phyloP scores from a whole-genome alignment of 2,329 filamentous ascomycete genomes.

The Sarocladium strictum region DNA sequence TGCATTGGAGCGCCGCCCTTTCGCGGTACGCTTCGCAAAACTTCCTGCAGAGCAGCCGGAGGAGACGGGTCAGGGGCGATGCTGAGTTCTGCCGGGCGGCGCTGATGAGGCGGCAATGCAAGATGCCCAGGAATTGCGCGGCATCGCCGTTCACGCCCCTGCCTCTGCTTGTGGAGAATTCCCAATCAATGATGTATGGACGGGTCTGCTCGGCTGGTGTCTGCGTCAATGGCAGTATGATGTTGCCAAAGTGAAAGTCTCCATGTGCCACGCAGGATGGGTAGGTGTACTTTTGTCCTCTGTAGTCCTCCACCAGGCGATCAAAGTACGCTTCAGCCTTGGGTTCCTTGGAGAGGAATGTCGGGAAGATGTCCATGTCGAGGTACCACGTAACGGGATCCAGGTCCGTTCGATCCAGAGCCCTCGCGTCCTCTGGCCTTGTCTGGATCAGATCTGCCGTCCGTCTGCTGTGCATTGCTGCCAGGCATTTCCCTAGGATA shows the following conservation, averaged over 20 bases:
- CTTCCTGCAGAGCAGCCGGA: neutral
- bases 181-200: conserved; percentile 9
- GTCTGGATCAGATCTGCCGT: neutral
- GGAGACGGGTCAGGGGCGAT: neutral
- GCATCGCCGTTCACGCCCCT: conserved; percentile 10
- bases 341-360: neutral
- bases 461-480: conserved; percentile 2
- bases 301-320: conserved; percentile 5
- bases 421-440: neutral
- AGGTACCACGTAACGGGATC: conserved; percentile 10
- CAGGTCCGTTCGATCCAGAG: neutral
- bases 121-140: conserved; percentile 1
- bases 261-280: conserved; percentile 9
- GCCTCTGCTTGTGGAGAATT: conserved; percentile 9
- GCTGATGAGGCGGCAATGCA: conserved; percentile 10
- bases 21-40: conserved; percentile 8
- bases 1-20: conserved; percentile 5
- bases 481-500: neutral
- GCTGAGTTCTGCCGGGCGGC: neutral
- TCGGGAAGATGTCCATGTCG: conserved; percentile 9
- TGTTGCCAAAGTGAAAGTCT: conserved; percentile 11
- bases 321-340: conserved; percentile 2
- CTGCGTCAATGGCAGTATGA: neutral
- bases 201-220: neutral
- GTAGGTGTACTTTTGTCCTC: neutral